Evolutionary conservation across 2,329 filamentous ascomycete genomes (phyloP), one percentile per base, ranked within the genome.

Genomic region (Venturiaceae sp.): DNA sequence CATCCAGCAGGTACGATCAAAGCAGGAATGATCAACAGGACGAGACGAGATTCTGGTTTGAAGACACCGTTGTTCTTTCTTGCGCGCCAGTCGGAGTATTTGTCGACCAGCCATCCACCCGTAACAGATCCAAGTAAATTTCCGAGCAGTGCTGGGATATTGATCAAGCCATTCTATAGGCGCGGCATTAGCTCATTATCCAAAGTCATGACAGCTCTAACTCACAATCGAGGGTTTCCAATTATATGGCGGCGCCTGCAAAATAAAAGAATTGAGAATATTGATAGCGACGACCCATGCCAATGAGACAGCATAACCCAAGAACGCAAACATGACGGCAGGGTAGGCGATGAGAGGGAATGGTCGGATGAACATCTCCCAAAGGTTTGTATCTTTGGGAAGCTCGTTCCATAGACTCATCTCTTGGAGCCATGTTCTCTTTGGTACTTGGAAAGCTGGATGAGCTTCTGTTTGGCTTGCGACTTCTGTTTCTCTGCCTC

Each of bases 201-300:
- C 11, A 14, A 11, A 26, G 8, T 4, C 11, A 34, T 16, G 30
- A n/a, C 13, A 16, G n/a, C 23, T 11, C 13, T 9, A 9, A 53
- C 50, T 13, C n/a, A 53, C 50, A 65, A 86, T 74, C 58, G 88
- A 86, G 71, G 92, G 88, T 62, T 83, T 78, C 81, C 90, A 95
- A 75, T 83, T 91, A 33, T 90, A 80, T 0, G 90, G 90, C 1
- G 85, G 84, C 0, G 85, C 84, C 50, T 92, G 78, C 74, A 94
- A 92, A 65, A 92, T 84, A 60, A 86, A 83, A 13, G 86, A 88
- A 30, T 95, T 76, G 61, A 92, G 85, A 61, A 94, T 88, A 54
- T 89, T 90, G 61, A 95, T 94, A 67, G 96, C 90, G 14, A 96
- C 89, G 1, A 91, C 95, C 92, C 92, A 97, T 63, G 91, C 92